Conservation (phyloP, 148 eudicot genomes). For the Beta vulgaris region DNA sequence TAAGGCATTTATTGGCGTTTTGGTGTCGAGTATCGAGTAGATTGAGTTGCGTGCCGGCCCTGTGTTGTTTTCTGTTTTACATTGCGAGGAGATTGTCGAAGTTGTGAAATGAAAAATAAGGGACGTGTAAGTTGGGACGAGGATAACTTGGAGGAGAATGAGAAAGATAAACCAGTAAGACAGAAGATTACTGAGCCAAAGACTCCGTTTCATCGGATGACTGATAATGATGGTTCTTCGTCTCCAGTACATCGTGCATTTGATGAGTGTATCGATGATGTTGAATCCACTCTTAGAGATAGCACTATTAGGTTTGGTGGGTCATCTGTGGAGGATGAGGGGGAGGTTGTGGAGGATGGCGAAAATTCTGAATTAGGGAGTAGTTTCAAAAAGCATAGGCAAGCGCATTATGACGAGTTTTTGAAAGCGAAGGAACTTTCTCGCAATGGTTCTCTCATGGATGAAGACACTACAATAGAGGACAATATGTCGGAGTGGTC, state of each 20-base stretch:
- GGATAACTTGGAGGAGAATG: neutral
- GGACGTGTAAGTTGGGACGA: neutral
- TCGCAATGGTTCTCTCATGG: neutral
- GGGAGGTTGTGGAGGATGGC: neutral
- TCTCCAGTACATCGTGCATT: neutral
- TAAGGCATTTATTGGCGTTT: no score
- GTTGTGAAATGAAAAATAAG: neutral
- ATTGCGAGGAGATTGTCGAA: neutral
- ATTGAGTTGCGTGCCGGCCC: neutral
- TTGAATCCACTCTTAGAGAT: neutral
- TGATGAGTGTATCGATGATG: neutral
- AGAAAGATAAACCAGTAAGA: neutral
- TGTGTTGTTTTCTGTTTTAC: neutral
- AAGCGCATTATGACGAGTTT: constrained; percentile 1
- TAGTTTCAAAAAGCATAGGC: neutral
- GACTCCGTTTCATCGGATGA: neutral
- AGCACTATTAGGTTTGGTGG: neutral
- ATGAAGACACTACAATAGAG: neutral
- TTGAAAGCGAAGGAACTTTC: neutral
- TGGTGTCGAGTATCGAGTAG: no score
- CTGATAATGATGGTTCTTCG: neutral
- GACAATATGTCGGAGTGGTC: neutral
- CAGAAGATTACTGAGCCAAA: neutral
- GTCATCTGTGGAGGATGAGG: neutral
- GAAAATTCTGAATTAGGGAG: neutral